These are phyloP conservation scores for Triangularia setosa DNA, from an alignment of 2,329 filamentous ascomycete species.

Conservation along the genomic window DNA sequence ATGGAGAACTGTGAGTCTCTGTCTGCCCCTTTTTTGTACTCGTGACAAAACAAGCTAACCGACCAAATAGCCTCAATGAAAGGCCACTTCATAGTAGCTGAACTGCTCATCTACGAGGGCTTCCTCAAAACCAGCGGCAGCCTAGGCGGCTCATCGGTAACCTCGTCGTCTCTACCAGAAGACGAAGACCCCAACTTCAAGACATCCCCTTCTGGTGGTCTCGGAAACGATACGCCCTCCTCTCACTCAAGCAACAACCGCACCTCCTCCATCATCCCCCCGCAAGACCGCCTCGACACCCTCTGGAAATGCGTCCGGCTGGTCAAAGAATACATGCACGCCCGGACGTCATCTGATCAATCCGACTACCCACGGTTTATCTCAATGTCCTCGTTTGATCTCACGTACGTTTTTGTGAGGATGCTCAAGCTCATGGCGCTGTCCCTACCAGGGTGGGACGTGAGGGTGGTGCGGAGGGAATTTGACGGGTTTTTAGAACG, in stretches of 20 bases:
- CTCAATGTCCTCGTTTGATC: conserved; percentile 44
- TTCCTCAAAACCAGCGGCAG: not conserved
- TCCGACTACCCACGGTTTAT: conserved; percentile 38
- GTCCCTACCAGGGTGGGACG: conserved; percentile 45
- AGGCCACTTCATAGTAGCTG: conserved; percentile 42
- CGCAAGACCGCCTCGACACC: conserved; percentile 39
- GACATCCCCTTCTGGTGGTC: not conserved
- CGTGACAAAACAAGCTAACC: not conserved
- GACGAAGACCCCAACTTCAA: conserved; percentile 31
- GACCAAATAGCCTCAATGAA: conserved; percentile 32
- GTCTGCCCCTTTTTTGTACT: not conserved
- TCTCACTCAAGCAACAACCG: conserved; percentile 14
- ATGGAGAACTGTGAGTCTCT: conserved; percentile 26
- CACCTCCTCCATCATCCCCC: conserved; percentile 24
- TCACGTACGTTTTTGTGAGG: conserved; percentile 44
- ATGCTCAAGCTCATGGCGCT: conserved; percentile 45
- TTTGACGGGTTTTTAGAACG: conserved; percentile 32
- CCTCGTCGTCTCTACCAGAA: not conserved
- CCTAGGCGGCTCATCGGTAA: not conserved
- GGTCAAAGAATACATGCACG: conserved; percentile 39
- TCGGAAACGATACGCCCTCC: not conserved
- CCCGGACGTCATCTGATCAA: conserved; percentile 23
- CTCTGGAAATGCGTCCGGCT: conserved; percentile 44
- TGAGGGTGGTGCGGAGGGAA: conserved; percentile 34
- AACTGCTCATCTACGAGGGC: conserved; percentile 46